Base-by-base conservation (phyloP, 306 rosid genomes). In the Trifolium pratense region DNA sequence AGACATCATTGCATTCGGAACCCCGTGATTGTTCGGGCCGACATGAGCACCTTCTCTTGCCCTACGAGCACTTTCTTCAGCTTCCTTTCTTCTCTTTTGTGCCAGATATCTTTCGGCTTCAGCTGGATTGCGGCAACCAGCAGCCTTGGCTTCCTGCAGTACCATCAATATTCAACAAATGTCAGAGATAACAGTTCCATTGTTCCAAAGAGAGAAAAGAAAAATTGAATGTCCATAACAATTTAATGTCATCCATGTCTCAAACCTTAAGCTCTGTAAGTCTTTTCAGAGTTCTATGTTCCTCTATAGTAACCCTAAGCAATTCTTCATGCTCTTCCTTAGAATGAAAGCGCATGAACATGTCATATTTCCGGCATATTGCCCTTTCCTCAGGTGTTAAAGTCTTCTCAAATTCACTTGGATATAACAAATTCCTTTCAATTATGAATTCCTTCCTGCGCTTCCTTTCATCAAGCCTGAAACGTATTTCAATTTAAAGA, bases 381-480 rank as follows among this genome's bases (percentile, higher is more conserved):
- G 80, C 66, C 84, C 63, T 91, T 87, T 94, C 98, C 84, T 91
- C 98, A 3, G 85, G 77, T 1, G 85, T 84, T 23, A 91, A 84
- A 69, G 88, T 91, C 88, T 88, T 89, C 91, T 94, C 96, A 5
- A 89, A 80, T 74, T 86, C 76, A 82, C 84, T 93, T 37, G 92
- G 91, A 79, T 88, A 80, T 71, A 94, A 70, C 75, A 94, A 76
- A 73, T 85, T 88, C 88, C 98, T 89, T 80, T 89, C 91, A 26
- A 94, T 80, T 73, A 91, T 82, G 84, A 94, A 94, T 70, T 94
- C 92, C 87, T 91, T 94, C 77, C 97, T 86, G 31, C 85, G 94
- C 81, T 91, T 88, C 80, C 98, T 88, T 86, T 91, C 98, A 83
- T 94, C 97, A 48, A 94, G 96, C 88, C 98, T 94, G 91, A 61